Conservation (phyloP, 768 basidiomycete species). For the Royoungia palumana region DNA sequence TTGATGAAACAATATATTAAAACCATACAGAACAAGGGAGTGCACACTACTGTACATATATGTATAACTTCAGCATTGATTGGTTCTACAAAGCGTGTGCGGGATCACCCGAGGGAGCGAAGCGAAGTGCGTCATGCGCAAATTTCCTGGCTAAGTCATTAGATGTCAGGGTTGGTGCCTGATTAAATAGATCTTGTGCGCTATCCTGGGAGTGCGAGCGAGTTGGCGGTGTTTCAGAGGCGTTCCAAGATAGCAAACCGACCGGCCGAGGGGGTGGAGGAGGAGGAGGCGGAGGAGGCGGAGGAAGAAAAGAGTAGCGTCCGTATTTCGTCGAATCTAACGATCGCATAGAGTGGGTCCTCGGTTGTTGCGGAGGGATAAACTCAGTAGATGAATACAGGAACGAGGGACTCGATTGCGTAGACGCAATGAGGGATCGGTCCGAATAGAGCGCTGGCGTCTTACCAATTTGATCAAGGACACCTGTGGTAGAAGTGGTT, state of each 20-base stretch:
- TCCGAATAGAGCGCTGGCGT: neutral
- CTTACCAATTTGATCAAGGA: neutral
- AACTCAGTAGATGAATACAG: neutral
- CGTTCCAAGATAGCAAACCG: neutral
- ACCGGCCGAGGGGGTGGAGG: neutral
- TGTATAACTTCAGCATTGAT: conserved; percentile 2
- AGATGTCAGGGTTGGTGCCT: conserved; percentile 4
- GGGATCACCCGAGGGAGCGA: neutral
- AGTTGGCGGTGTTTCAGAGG: neutral
- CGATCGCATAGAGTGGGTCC: neutral
- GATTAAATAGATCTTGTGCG: neutral
- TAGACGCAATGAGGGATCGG: neutral
- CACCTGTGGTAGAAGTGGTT: neutral
- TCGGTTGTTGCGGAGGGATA: neutral
- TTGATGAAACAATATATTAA: conserved; percentile 2
- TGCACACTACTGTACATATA: neutral
- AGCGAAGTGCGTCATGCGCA: conserved; percentile 5
- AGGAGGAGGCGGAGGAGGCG: neutral
- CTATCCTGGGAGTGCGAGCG: conserved; percentile 3
- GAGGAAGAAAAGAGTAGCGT: neutral
- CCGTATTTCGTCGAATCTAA: conserved; percentile 3
- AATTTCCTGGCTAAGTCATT: conserved; percentile 10
- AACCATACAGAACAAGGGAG: conserved; percentile 3
- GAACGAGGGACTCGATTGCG: neutral
- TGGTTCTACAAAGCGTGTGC: conserved; percentile 3